Evolutionary conservation across 768 basidiomycete genomes (phyloP).

Genomic region (Rhodotorula graminis): DNA sequence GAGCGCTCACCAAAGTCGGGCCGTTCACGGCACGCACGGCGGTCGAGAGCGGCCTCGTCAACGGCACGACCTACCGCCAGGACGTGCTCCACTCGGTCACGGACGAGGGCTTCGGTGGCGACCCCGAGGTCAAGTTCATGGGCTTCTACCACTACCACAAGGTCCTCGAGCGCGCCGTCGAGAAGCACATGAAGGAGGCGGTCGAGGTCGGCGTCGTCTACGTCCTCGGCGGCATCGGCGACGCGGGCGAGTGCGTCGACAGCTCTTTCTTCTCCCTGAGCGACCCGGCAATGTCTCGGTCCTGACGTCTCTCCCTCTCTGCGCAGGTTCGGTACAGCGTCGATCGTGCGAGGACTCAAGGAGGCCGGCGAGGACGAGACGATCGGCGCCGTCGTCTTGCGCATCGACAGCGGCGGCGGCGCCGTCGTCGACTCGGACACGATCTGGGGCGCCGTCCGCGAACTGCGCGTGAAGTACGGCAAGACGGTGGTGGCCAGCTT

Average conservation of each 20-base stretch:
- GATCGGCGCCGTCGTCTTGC: conserved; percentile 42
- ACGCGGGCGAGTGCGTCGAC: conserved; percentile 32
- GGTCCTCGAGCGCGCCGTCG: conserved; percentile 33
- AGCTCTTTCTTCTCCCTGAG: neutral
- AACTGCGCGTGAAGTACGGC: conserved; percentile 37
- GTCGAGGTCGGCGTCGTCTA: conserved; percentile 43
- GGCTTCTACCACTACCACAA: conserved; percentile 43
- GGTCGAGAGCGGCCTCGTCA: conserved; percentile 10
- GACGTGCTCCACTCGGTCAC: conserved; percentile 33
- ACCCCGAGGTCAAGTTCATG: conserved; percentile 24
- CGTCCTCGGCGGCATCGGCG: conserved; percentile 42
- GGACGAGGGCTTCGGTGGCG: neutral
- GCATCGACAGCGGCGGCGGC: conserved; percentile 43
- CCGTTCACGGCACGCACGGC: conserved; percentile 30
- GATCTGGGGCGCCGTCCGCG: conserved; percentile 42
- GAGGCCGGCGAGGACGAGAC: conserved; percentile 42
- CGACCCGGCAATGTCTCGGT: neutral
- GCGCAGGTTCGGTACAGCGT: conserved; percentile 31
- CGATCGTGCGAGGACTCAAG: conserved; percentile 41
- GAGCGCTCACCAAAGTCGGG: conserved; percentile 23
- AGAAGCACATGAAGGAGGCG: conserved; percentile 22
- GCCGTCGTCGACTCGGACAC: conserved; percentile 41
- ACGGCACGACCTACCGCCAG: conserved; percentile 33
- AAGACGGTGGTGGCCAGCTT: conserved; percentile 43
- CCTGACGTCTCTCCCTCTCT: neutral